Base-by-base conservation (phyloP, 352 stramenopile genomes). In the Globisporangium mamillatum region DNA sequence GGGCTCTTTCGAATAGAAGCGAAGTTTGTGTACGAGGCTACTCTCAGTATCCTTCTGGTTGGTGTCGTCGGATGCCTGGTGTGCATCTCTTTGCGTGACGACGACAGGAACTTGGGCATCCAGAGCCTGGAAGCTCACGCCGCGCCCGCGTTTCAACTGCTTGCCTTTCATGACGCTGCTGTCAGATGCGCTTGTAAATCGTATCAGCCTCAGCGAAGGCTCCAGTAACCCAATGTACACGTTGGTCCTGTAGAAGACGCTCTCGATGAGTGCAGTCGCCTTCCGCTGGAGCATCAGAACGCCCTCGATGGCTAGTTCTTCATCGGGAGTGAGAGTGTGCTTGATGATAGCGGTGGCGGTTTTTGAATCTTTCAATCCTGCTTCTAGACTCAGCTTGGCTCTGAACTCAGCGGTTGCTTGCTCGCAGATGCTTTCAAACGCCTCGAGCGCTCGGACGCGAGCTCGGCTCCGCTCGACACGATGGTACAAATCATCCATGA, bases 201-300 rank as follows among this genome's bases (percentile, higher is more conserved):
- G 60, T 0, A 95, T 60, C 18, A 76, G 65, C 18, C 75, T 68
- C 1, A 79, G 57, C 6, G 75, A 75, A 12, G 87, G 84, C 60
- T 95, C 81, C 41, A 81, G 72, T 34, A 93, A 68, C 0, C 75
- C 87, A 62, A 92, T 72, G 68, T 92, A 95, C 24, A 90, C 77
- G 27, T 84, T 76, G 0, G 82, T 76, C 29, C 66, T 71, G 14
- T 41, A 29, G 4, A 95, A 66, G 0, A 62, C 69, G 2, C 53
- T 12, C 24, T 84, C 74, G 29, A 95, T 68, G 4, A 83, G 32
- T 0, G 63, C 60, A 10, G 90, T 76, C 0, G 69, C 61, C 2
- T 63, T 56, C 7, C 69, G 64, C 14, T 93, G 77, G 0, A 93
- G 56, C 18, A 72, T 48, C 2, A 76, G 14, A 7, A 76, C 63